These are phyloP conservation scores for Carnegiea gigantea DNA, from an alignment of 179 eudicot genomes.

Conservation along the genomic window DNA sequence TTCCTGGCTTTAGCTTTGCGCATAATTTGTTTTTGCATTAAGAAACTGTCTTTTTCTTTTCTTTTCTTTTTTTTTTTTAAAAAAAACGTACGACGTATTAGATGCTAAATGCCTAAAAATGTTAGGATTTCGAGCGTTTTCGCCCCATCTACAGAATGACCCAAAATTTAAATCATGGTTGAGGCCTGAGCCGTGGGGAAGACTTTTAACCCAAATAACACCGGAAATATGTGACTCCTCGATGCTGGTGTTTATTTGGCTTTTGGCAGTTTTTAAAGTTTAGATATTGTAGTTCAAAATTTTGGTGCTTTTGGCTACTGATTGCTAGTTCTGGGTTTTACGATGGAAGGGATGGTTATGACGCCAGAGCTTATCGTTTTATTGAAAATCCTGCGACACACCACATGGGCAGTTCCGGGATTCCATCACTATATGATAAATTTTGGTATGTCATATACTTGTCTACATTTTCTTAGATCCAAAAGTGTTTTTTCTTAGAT, in stretches of 20 bases:
- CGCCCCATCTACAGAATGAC: not conserved
- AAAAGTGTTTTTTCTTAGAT: not conserved
- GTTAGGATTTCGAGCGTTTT: not conserved
- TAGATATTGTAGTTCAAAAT: too few species aligned
- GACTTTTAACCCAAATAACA: too few species aligned
- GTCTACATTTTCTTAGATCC: too few species aligned
- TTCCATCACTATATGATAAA: conserved; percentile 6
- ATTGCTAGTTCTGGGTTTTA: not conserved
- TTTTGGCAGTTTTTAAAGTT: too few species aligned
- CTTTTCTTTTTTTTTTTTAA: not conserved
- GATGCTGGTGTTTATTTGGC: too few species aligned
- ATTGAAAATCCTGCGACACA: not conserved
- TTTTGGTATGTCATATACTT: not conserved
- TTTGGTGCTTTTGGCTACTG: not conserved
- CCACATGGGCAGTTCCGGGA: conserved; percentile 15
- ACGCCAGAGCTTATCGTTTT: not conserved
- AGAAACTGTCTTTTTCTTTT: too few species aligned
- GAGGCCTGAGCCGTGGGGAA: too few species aligned
- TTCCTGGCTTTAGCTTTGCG: too few species aligned
- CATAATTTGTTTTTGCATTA: too few species aligned
- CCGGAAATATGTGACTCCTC: too few species aligned
- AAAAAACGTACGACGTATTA: too few species aligned
- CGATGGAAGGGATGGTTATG: conserved; percentile 8
- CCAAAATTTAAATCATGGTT: too few species aligned
- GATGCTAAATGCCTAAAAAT: not conserved